Evolutionary conservation across 1,284 basidiomycete species (phyloP).

Genomic region (Sphagnurus paluster): DNA sequence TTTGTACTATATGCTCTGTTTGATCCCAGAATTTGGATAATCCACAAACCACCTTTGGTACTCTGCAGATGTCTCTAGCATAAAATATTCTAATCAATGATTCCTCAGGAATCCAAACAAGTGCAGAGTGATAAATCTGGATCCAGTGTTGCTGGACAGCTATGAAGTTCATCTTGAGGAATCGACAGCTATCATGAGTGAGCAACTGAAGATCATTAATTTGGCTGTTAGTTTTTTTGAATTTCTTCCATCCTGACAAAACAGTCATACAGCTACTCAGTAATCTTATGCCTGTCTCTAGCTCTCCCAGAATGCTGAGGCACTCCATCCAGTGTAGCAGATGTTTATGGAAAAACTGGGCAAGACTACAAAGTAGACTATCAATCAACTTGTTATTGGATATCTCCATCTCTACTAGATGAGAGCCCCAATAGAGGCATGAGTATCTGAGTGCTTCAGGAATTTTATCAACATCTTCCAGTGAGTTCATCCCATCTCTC

Average conservation of each 20-base stretch:
- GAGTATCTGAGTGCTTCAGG: slow-evolving; percentile 17
- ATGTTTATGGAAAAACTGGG: slow-evolving; percentile 2
- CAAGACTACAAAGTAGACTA: slow-evolving; percentile 1
- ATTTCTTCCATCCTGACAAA: background rate
- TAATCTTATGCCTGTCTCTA: background rate
- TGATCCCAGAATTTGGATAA: background rate
- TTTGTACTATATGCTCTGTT: background rate
- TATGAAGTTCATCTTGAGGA: slow-evolving; percentile 17
- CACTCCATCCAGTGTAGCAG: background rate
- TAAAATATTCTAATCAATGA: slow-evolving; percentile 14
- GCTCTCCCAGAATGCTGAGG: background rate
- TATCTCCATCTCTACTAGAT: slow-evolving; percentile 12
- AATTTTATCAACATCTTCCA: slow-evolving; percentile 9
- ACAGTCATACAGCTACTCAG: background rate
- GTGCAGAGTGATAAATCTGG: slow-evolving; percentile 16
- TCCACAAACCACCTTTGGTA: background rate
- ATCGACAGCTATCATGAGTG: slow-evolving; percentile 13
- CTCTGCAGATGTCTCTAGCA: background rate
- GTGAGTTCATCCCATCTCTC: slow-evolving; percentile 1
- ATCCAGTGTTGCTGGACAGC: slow-evolving; percentile 10
- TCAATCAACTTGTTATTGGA: background rate
- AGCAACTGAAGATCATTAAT: background rate
- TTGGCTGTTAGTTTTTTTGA: background rate
- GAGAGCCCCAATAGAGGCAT: slow-evolving; percentile 21
- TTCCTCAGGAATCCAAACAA: slow-evolving; percentile 17